phyloP scores from a whole-genome alignment of 495 filamentous ascomycete genomes.

The Astrothelium macrocarpum region DNA sequence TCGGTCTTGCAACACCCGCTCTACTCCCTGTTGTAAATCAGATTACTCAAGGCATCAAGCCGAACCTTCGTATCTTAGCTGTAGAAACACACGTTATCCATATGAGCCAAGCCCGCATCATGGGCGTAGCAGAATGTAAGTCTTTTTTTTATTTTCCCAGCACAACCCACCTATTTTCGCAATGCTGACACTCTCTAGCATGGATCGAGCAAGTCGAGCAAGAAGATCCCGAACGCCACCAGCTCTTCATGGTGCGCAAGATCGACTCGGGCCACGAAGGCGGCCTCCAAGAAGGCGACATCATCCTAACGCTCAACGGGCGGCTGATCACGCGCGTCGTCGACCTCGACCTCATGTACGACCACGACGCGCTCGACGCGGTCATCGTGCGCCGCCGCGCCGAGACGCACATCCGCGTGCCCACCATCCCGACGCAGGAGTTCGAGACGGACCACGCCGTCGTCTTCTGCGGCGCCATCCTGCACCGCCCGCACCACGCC shows the following conservation, averaged over 20 bases:
- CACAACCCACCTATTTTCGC: not conserved
- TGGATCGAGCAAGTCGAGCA: slow-evolving; percentile 85
- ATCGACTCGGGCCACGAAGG: slow-evolving; percentile 59
- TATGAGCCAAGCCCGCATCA: slow-evolving; percentile 95
- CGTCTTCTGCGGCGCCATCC: slow-evolving; percentile 87
- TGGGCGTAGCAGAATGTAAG: slow-evolving; percentile 74
- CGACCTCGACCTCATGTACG: slow-evolving; percentile 94
- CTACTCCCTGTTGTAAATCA: slow-evolving; percentile 75
- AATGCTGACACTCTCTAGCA: slow-evolving; percentile 31
- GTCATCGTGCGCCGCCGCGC: slow-evolving; percentile 77
- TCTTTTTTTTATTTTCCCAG: not conserved
- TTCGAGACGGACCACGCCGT: slow-evolving; percentile 86
- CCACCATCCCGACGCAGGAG: slow-evolving; percentile 80
- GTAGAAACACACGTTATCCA: slow-evolving; percentile 91
- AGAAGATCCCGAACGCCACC: slow-evolving; percentile 82
- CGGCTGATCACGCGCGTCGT: slow-evolving; percentile 87
- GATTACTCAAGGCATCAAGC: slow-evolving; percentile 67
- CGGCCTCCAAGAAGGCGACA: slow-evolving; percentile 76
- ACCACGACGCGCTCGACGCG: slow-evolving; percentile 71
- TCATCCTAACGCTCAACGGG: slow-evolving; percentile 83
- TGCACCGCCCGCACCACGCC: slow-evolving; percentile 91
- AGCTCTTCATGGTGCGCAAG: slow-evolving; percentile 98
- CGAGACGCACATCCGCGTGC: slow-evolving; percentile 67
- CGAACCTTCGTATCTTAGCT: slow-evolving; percentile 78
- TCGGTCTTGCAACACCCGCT: slow-evolving; percentile 82